These are phyloP conservation scores for Volvariella volvacea DNA, from an alignment of 1,284 basidiomycete species.

Conservation along the genomic window DNA sequence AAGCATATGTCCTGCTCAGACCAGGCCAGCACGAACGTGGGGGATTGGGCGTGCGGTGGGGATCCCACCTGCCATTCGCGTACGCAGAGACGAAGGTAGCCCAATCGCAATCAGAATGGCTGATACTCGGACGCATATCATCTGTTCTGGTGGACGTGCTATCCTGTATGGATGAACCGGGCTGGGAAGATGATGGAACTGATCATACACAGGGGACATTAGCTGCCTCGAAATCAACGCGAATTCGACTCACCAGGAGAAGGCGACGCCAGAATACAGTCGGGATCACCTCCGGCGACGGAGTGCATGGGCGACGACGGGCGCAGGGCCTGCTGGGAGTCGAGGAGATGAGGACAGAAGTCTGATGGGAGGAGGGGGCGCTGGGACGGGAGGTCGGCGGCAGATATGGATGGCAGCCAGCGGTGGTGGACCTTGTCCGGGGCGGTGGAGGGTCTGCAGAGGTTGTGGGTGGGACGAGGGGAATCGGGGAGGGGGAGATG, in stretches of 20 bases:
- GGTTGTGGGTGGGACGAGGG: constrained; percentile 21
- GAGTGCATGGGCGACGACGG: too few relatives aligned
- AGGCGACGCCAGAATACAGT: too few relatives aligned
- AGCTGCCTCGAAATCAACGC: constrained; percentile 10
- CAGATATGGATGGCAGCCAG: constrained; percentile 20
- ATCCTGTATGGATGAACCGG: too few relatives aligned
- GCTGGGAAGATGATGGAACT: neutral
- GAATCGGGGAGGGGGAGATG: constrained; percentile 3
- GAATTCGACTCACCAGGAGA: constrained; percentile 11
- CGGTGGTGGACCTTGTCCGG: constrained; percentile 29
- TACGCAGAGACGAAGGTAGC: constrained; percentile 71
- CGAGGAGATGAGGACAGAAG: too few relatives aligned
- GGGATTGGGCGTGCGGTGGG: constrained; percentile 64
- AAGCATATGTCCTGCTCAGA: neutral
- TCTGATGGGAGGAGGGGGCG: too few relatives aligned
- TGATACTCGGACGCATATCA: neutral
- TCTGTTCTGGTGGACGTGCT: too few relatives aligned
- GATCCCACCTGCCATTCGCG: constrained; percentile 75
- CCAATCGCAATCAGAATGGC: constrained; percentile 56
- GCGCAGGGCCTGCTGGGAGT: too few relatives aligned
- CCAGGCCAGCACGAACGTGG: constrained; percentile 29
- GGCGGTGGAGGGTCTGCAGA: constrained; percentile 44
- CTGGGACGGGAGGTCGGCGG: constrained; percentile 1
- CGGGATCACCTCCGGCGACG: neutral
- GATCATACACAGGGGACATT: constrained; percentile 4